Conservation (phyloP, 176 grass and related monocot genomes). For the Ensete glaucum region DNA sequence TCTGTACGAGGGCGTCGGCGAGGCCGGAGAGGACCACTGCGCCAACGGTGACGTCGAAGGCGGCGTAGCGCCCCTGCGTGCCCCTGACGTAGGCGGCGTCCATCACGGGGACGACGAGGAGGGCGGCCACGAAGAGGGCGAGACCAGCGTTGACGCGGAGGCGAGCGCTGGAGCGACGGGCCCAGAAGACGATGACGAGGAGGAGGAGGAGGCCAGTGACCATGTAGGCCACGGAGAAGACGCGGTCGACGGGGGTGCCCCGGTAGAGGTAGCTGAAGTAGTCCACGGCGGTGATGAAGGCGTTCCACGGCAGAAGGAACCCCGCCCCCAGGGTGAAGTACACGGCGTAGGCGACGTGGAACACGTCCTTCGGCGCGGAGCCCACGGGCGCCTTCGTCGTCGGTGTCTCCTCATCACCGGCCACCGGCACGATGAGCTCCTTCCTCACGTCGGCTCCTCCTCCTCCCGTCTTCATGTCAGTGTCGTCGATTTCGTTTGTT, state of each 20-base stretch:
- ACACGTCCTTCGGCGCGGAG: constrained; percentile 18
- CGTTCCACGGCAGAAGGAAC: constrained; percentile 96
- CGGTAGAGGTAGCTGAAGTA: constrained; percentile 97
- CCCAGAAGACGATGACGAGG: constrained; percentile 54
- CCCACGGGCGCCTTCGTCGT: neutral
- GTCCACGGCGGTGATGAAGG: constrained; percentile 97
- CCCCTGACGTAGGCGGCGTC: constrained; percentile 69
- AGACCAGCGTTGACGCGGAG: constrained; percentile 68
- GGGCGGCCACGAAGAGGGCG: constrained; percentile 44
- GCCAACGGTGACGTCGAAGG: constrained; percentile 56
- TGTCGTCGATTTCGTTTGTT: neutral
- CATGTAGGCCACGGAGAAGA: constrained; percentile 89
- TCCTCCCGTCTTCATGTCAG: neutral
- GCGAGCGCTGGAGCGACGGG: constrained; percentile 48
- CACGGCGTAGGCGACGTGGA: constrained; percentile 51
- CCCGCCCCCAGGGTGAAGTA: constrained; percentile 78
- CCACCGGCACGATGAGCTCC: neutral
- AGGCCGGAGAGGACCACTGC: constrained; percentile 48
- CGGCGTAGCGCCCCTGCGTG: constrained; percentile 33
- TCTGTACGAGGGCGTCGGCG: constrained; percentile 79
- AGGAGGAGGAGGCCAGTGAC: constrained; percentile 42
- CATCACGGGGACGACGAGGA: constrained; percentile 70
- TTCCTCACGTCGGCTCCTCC: neutral
- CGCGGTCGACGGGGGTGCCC: constrained; percentile 53
- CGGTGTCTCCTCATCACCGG: constrained; percentile 5